Base-by-base conservation (phyloP, 148 eudicot species). In the Diospyros lotus region DNA sequence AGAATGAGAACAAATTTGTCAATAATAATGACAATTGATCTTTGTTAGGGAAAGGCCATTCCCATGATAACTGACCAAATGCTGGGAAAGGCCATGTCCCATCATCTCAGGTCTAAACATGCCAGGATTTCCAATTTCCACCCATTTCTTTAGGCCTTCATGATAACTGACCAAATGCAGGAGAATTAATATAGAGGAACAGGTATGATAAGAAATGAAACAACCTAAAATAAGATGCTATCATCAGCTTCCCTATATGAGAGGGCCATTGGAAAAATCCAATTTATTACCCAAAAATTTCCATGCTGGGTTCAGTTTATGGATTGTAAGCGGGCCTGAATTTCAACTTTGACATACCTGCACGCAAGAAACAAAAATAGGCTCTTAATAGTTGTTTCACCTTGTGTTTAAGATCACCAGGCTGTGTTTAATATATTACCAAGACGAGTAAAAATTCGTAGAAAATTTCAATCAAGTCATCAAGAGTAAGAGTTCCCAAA, bases 31-130 rank as follows among this genome's bases (percentile, higher is more conserved):
- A 28, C 28, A 43, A 6, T 52, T 48, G 15, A 48, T 43, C n/a
- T 38, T 28, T 9, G 76, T 69, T 75, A 91, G 91, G 52, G 96
- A 95, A 65, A 95, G 87, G 11, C 97, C n/a, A n/a, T n/a, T n/a
- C 99, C 99, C 99, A 95, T 17, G 99, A 95, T 91, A 38, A 95
- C 99, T n/a, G n/a, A n/a, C n/a, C n/a, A n/a, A n/a, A n/a, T n/a
- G n/a, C n/a, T n/a, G 91, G 52, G 96, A 95, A 65, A 95, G 87
- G 11, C 97, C n/a, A n/a, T n/a, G n/a, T n/a, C 99, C 99, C 99
- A 95, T 17, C 98, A 93, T 93, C 78, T 93, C 98, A 15, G 98
- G 52, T 8, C 52, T 48, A 8, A 48, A 48, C 6, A 48, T 8
- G 52, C 52, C 52, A 4, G 52, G 1, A 8, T 48, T 48, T 4